phyloP scores from a whole-genome alignment of 805 yeast genomes.

The Danielia reshetovae region DNA sequence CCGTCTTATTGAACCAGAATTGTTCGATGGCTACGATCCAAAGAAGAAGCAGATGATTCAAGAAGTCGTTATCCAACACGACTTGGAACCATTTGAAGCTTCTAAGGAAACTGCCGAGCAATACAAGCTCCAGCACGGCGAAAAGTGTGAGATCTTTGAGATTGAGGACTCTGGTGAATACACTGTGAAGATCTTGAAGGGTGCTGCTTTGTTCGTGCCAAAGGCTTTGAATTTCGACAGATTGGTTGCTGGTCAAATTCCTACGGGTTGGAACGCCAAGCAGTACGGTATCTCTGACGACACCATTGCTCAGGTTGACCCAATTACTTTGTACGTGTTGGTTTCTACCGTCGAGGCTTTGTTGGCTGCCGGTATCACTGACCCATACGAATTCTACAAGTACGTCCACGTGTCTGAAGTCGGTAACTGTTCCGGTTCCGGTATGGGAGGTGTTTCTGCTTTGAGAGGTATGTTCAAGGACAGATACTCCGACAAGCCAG shows the following conservation, averaged over 20 bases:
- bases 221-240: slow-evolving; percentile 77
- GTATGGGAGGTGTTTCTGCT: slow-evolving; percentile 99
- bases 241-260: slow-evolving; percentile 89
- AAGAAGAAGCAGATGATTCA: slow-evolving; percentile 88
- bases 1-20: slow-evolving; percentile 92
- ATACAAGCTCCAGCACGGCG: slow-evolving; percentile 91
- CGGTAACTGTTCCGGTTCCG: slow-evolving; percentile 99
- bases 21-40: slow-evolving; percentile 93
- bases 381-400: slow-evolving; percentile 97
- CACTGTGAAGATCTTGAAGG: slow-evolving; percentile 86
- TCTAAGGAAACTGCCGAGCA: slow-evolving; percentile 94
- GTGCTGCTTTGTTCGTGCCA: slow-evolving; percentile 87
- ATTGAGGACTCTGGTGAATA: slow-evolving; percentile 88
- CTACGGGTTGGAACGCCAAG: slow-evolving; percentile 97
- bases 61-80: slow-evolving; percentile 95
- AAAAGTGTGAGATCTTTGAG: slow-evolving; percentile 86
- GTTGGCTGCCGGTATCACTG: slow-evolving; percentile 90
- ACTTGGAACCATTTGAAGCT: slow-evolving; percentile 91
- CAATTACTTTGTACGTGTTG: slow-evolving; percentile 85
- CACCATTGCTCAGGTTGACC: slow-evolving; percentile 90
- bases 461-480: slow-evolving; percentile 97
- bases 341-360: slow-evolving; percentile 96
- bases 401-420: slow-evolving; percentile 98
- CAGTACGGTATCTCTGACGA: slow-evolving; percentile 95
- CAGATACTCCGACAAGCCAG: slow-evolving; percentile 88